Conservation (phyloP, 495 filamentous ascomycete genomes). For the Hypoxylon trugodes region DNA sequence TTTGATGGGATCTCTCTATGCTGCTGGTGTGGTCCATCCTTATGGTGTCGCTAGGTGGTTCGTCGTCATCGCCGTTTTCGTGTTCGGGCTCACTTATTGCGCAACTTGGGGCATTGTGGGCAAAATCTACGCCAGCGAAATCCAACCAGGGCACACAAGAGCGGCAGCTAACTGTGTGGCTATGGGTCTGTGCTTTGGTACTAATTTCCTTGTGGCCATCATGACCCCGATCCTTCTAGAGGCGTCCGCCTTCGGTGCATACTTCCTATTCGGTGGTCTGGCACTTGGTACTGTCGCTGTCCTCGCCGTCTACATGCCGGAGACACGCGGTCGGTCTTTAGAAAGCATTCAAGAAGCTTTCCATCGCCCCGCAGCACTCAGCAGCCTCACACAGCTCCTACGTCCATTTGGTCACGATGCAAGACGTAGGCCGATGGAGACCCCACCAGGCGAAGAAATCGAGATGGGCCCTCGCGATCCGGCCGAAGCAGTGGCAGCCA, state of each 20-base stretch:
- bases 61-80: conserved; percentile 60
- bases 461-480: conserved; percentile 21
- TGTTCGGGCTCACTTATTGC: conserved; percentile 48
- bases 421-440: conserved; percentile 18
- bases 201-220: conserved; percentile 72
- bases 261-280: conserved; percentile 66
- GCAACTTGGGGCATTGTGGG: conserved; percentile 63
- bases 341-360: conserved; percentile 68
- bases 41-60: conserved; percentile 62
- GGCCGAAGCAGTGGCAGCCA: conserved; percentile 16
- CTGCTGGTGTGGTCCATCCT: conserved; percentile 55
- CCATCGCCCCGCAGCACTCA: conserved; percentile 30
- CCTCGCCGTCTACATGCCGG: conserved; percentile 65
- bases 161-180: conserved; percentile 61
- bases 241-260: conserved; percentile 62
- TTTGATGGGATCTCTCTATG: conserved; percentile 56
- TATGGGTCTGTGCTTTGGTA: conserved; percentile 46
- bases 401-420: conserved; percentile 13
- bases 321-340: conserved; percentile 64
- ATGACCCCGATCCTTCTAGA: conserved; percentile 69
- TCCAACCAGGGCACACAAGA: conserved; percentile 63
- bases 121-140: conserved; percentile 66
- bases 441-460: conserved; percentile 18
- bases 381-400: conserved; percentile 13
- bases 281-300: conserved; percentile 59